Percentiles rank a stretch among this genome's conserved stretches.
Conservation (phyloP, 176 grass and related monocot species). For the Eleusine coracana region DNA sequence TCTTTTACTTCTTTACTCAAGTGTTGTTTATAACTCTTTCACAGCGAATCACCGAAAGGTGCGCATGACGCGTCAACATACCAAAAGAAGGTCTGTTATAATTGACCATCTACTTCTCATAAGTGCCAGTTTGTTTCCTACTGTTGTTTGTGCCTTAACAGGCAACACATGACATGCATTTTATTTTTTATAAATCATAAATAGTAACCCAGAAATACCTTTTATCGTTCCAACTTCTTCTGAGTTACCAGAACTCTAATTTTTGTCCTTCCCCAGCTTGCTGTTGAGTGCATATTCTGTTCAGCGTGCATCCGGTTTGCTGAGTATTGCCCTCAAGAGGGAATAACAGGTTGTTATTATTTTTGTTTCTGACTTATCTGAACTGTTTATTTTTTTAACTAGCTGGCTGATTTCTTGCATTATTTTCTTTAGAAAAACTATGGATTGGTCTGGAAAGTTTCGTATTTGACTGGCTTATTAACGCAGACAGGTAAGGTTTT, state of each 20-base stretch:
- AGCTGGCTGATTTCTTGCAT: slow-evolving; percentile 40
- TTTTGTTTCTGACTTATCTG: slow-evolving; percentile 32
- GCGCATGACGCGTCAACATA: slow-evolving; percentile 89
- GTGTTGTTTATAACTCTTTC: slow-evolving; percentile 42
- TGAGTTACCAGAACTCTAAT: slow-evolving; percentile 12
- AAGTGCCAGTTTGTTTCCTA: slow-evolving; percentile 22
- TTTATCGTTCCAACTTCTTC: slow-evolving; percentile 11
- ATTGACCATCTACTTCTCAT: slow-evolving; percentile 27
- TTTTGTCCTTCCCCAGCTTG: slow-evolving; percentile 67
- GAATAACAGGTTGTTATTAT: slow-evolving; percentile 77
- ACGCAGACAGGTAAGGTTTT: slow-evolving; percentile 86
- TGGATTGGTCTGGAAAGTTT: slow-evolving; percentile 95
- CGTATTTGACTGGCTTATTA: slow-evolving; percentile 98
- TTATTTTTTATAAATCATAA: slow-evolving; percentile 11
- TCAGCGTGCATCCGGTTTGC: slow-evolving; percentile 97
- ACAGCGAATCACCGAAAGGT: slow-evolving; percentile 95
- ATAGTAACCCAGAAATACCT: slow-evolving; percentile 7
- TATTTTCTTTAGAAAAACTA: slow-evolving; percentile 75
- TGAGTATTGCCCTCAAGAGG: slow-evolving; percentile 90
- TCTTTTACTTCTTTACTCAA: slow-evolving; percentile 36
- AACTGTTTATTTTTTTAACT: slow-evolving; percentile 11
- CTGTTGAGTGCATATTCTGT: slow-evolving; percentile 97
- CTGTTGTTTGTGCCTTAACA: slow-evolving; percentile 17
- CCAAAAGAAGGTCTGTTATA: slow-evolving; percentile 85
- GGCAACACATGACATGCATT: neutral